phyloP scores from a whole-genome alignment of 1,139 yeast genomes.

The Nakaseomyces sp. region DNA sequence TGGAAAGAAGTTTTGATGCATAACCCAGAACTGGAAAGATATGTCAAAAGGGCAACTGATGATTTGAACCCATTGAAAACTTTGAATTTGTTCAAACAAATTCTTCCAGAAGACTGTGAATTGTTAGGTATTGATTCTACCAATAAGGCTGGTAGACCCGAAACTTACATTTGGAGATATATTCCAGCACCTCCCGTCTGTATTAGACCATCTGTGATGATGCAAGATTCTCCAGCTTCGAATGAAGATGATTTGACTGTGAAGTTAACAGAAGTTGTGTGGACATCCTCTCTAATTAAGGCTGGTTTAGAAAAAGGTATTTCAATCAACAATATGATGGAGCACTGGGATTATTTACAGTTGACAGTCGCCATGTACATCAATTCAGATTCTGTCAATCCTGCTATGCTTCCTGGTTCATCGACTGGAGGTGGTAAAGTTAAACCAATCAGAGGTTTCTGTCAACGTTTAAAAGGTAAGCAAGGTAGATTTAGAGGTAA shows the following conservation, averaged over 20 bases:
- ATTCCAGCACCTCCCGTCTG: conserved; percentile 99
- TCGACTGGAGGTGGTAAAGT: conserved; percentile 54
- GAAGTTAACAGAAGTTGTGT: conserved; percentile 89
- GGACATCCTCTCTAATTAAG: conserved; percentile 86
- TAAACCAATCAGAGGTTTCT: conserved; percentile 89
- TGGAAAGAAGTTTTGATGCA: conserved; percentile 61
- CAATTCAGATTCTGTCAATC: conserved; percentile 90
- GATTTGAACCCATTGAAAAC: conserved; percentile 92
- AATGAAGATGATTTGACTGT: conserved; percentile 98
- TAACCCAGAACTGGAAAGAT: conserved; percentile 84
- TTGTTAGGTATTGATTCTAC: conserved; percentile 83
- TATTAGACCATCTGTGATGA: conserved; percentile 91
- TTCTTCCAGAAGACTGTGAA: conserved; percentile 82
- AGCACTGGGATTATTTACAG: conserved; percentile 97
- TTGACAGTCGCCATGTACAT: conserved; percentile 95
- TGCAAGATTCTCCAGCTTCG: conserved; percentile 80
- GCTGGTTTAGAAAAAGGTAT: conserved; percentile 95
- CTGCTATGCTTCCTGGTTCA: conserved; percentile 58
- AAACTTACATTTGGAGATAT: conserved; percentile 93
- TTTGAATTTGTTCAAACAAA: conserved; percentile 75
- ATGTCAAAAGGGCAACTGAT: conserved; percentile 79
- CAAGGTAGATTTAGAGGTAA: conserved; percentile 99
- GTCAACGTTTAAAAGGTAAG: conserved; percentile 95
- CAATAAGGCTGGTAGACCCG: conserved; percentile 79
- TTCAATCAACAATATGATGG: conserved; percentile 86